Base-by-base conservation (phyloP, 495 filamentous ascomycete species). In the Penicillium lagena region DNA sequence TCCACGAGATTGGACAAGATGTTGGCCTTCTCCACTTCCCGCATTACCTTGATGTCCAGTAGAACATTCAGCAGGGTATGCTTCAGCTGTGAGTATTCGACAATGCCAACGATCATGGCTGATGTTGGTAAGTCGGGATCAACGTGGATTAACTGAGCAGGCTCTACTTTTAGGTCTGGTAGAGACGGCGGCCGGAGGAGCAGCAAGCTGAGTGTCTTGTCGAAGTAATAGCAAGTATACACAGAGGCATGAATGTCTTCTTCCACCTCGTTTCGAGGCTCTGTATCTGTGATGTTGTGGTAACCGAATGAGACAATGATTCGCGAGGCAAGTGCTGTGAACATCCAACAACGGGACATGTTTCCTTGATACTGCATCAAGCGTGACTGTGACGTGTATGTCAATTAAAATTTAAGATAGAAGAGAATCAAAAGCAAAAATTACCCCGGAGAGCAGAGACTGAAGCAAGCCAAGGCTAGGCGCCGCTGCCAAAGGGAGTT, bases 201-300 rank as follows among this genome's bases (percentile, higher is more conserved):
- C 32, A 68, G 62, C 39, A 67, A 43, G 45, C 65, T 65, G 12
- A 68, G 54, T 4, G 54, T 55, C 15, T 64, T 60, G 41, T 68
- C 65, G 13, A 63, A 55, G 31, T 63, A 62, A 38, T 63, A 68
- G 43, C 63, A 65, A 8, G 40, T 52, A 30, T 59, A 57, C 3
- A 62, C 39, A 39, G 55, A 62, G 1, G 50, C 48, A 29, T 59
- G 60, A 7, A 64, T 57, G 30, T 55, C 54, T 37, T 52, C 45
- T 43, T 61, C 50, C n/a, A 47, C 44, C 9, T 59, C 45, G 12
- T 44, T 50, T 42, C 45, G 42, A 10, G 58, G 50, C 12, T 39
- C 36, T 7, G 45, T 12, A 13, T 57, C 42, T 0, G 47, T 55
- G 12, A 62, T 49, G 14, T 53, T 59, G 35, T 64, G 60, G 28